Evolutionary conservation across 176 grass and related monocot genomes (phyloP), one percentile per base, ranked within the genome.

Genomic region (Saccharum spontaneum): DNA sequence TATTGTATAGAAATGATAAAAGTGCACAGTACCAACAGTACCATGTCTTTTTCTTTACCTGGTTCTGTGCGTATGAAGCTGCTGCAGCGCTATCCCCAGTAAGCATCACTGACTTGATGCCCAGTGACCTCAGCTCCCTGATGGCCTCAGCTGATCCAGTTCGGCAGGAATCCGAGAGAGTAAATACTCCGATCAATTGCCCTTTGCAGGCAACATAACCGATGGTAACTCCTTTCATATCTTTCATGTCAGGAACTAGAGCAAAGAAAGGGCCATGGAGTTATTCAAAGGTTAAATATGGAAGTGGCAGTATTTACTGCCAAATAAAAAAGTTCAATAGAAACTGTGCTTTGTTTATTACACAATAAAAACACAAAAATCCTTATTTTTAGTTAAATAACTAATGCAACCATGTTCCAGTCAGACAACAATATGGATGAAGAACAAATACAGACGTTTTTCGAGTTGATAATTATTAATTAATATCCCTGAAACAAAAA

Each of bases 31-130:
- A 68, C 22, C 45, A 85, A 61, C 40, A 83, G 6, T 11, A 3
- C 13, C 14, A 13, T 13, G 24, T 15, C 46, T 44, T 14, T 17
- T 18, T 36, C 33, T 36, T 76, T 46, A 99, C 97, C 91, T 99
- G 97, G 82, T 92, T 91, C 72, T 99, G 94, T 22, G 94, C 92
- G 45, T 86, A 79, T 69, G 55, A 89, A 77, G 97, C 97, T 57
- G 94, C 88, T 22, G 86, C 81, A 40, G 33, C 55, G 66, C 92
- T 94, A 84, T 99, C 97, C 40, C 97, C 97, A 71, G 97, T 99
- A 46, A 99, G 92, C 97, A 99, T 99, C 11, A 94, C 97, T 36
- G 86, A 84, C 75, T 88, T 97, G 26, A 97, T 94, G 82, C 97
- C 92, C 70, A 97, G 12, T 54, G 86, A 94, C 87, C 88, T 97